Evolutionary conservation across 192 early-diverging fungal species (phyloP).

Genomic region (Backusella tarrabulga): DNA sequence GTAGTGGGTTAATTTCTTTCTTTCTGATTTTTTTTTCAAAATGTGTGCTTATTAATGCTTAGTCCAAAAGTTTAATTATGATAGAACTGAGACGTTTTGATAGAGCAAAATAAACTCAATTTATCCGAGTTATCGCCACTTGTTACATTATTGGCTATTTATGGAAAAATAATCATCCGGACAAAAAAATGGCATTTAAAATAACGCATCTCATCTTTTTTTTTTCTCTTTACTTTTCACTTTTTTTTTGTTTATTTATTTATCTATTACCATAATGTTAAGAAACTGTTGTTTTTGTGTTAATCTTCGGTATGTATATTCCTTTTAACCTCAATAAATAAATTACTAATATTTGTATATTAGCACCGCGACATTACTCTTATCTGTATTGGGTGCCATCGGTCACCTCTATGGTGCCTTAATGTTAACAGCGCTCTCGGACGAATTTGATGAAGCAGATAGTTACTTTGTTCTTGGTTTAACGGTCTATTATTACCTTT

Average conservation of each 20-base stretch:
- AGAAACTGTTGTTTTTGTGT: constrained; percentile 33
- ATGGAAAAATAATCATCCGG: too few species aligned
- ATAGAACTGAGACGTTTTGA: too few species aligned
- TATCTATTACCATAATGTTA: constrained; percentile 14
- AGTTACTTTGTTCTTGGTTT: constrained; percentile 10
- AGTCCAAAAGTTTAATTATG: too few species aligned
- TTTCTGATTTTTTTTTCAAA: too few species aligned
- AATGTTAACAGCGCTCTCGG: constrained; percentile 15
- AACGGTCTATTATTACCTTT: constrained; percentile 24
- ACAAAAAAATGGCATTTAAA: not conserved
- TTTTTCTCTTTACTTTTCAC: constrained; percentile 5
- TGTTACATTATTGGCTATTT: too few species aligned
- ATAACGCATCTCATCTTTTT: not conserved
- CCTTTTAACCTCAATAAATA: not conserved
- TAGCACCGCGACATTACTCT: constrained; percentile 31
- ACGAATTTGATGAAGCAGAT: constrained; percentile 20
- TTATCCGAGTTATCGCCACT: too few species aligned
- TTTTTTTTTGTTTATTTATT: constrained; percentile 3
- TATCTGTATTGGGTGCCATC: constrained; percentile 25
- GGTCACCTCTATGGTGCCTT: constrained; percentile 26
- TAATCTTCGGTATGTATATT: constrained; percentile 22
- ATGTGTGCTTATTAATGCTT: too few species aligned
- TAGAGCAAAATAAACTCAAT: too few species aligned
- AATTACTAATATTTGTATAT: not conserved
- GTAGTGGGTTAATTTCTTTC: too few species aligned